A percentile compares a stretch with the other conserved stretches of the same genome.
These are phyloP conservation scores for Nicotiana attenuata DNA, from an alignment of 257 asterid genomes.

Conservation along the genomic window DNA sequence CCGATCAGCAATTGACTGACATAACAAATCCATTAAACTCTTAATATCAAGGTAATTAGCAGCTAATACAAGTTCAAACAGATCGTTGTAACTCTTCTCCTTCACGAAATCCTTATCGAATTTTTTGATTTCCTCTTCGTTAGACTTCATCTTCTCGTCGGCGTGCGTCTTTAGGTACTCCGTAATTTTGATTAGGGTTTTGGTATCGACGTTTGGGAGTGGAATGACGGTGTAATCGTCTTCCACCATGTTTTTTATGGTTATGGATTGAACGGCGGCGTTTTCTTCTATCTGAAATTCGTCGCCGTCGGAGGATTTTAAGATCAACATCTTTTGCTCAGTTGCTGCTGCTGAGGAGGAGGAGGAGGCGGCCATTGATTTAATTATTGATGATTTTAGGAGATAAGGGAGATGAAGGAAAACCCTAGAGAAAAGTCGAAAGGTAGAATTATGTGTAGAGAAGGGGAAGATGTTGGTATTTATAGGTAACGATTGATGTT, in stretches of 20 bases:
- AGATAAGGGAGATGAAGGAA: not conserved
- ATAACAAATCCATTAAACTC: not conserved
- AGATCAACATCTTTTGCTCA: not conserved
- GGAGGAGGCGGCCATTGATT: not conserved
- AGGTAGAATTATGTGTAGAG: not conserved
- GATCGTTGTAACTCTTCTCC: accelerated
- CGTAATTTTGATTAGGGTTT: conserved; percentile 4
- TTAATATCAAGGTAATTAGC: conserved; percentile 16
- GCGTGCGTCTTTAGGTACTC: conserved; percentile 5
- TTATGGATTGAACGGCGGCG: not conserved
- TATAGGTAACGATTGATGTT: not conserved
- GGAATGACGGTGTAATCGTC: conserved; percentile 9
- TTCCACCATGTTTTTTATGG: conserved; percentile 16
- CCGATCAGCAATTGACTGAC: not conserved
- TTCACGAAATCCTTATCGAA: conserved; percentile 6
- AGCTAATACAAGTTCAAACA: not conserved
- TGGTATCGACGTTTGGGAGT: not conserved
- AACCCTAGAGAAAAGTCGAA: not conserved
- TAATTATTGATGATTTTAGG: too few species aligned
- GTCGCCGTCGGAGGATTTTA: conserved; percentile 4
- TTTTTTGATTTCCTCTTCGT: not conserved
- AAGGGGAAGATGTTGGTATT: not conserved
- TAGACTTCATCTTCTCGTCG: not conserved
- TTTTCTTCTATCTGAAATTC: conserved; percentile 7
- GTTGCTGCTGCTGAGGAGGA: not conserved